Conservation (phyloP, 441 rosid species). For the Macaranga tanarius region DNA sequence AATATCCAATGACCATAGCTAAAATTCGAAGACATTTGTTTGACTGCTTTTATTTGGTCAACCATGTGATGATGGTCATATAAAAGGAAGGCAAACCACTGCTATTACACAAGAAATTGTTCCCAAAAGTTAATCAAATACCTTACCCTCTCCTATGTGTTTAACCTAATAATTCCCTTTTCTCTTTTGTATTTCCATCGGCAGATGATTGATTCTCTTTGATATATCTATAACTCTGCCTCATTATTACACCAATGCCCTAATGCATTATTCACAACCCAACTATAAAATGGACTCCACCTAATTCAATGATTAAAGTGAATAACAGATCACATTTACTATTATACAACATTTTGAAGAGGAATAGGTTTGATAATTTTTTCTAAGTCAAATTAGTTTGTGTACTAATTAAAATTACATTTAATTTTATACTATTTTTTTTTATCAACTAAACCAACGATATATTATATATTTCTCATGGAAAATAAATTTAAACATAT, state of each 20-base stretch:
- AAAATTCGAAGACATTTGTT: background rate
- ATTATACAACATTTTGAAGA: background rate
- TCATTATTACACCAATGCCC: conserved; percentile 7
- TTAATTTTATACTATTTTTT: no score
- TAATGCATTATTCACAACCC: conserved; percentile 1
- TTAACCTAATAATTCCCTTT: no score
- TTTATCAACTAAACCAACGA: no score
- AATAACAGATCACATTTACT: background rate
- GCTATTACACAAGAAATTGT: background rate
- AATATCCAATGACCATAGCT: background rate
- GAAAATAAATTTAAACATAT: no score
- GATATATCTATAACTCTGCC: background rate
- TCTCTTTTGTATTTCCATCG: background rate
- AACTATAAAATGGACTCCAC: conserved; percentile 13
- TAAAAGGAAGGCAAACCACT: background rate
- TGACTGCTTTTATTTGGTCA: conserved; percentile 15
- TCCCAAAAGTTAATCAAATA: background rate
- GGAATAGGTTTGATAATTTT: background rate
- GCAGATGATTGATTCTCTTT: background rate
- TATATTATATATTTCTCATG: no score
- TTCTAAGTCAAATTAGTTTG: no score
- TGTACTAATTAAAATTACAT: no score
- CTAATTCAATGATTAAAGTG: conserved; percentile 18
- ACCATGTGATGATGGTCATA: conserved; percentile 12
- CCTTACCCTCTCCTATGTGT: background rate